phyloP scores from a whole-genome alignment of 192 early-diverging fungal species.

The Coemansia sp. region DNA sequence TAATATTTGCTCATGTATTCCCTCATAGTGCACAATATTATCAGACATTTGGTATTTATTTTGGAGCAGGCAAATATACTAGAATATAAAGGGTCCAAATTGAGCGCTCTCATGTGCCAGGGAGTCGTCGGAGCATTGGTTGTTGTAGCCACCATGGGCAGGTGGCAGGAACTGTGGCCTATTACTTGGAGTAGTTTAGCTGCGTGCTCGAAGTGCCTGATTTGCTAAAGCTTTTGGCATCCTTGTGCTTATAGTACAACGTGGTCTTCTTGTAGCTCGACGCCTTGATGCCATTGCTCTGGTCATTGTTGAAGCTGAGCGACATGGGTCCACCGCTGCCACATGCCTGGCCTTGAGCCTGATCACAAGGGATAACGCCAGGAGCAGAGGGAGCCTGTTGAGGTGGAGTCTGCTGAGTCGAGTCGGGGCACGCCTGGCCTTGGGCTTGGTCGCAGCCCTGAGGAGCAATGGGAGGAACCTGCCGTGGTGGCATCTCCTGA shows the following conservation, averaged over 20 bases:
- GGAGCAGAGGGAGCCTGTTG: not conserved
- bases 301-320: slow-evolving; percentile 23
- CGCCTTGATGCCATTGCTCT: slow-evolving; percentile 18
- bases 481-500: not conserved
- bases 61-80: too few species aligned
- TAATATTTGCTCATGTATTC: too few species aligned
- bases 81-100: too few species aligned
- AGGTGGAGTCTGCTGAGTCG: not conserved
- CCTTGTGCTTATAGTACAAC: slow-evolving; percentile 46
- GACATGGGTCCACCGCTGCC: not conserved
- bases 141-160: too few species aligned
- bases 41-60: too few species aligned
- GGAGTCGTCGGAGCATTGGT: too few species aligned
- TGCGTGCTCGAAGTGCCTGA: slow-evolving; percentile 29
- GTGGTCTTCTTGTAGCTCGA: slow-evolving; percentile 30
- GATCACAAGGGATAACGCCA: not conserved
- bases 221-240: slow-evolving; percentile 15
- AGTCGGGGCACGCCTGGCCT: not conserved
- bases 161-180: not conserved
- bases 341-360: slow-evolving; percentile 7
- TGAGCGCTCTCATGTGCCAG: too few species aligned
- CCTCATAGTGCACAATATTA: too few species aligned
- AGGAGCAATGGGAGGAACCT: not conserved
- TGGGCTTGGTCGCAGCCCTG: not conserved
- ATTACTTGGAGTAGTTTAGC: slow-evolving; percentile 17